These are phyloP conservation scores for Salvia miltiorrhiza DNA, from an alignment of 257 asterid species.

Conservation along the genomic window DNA sequence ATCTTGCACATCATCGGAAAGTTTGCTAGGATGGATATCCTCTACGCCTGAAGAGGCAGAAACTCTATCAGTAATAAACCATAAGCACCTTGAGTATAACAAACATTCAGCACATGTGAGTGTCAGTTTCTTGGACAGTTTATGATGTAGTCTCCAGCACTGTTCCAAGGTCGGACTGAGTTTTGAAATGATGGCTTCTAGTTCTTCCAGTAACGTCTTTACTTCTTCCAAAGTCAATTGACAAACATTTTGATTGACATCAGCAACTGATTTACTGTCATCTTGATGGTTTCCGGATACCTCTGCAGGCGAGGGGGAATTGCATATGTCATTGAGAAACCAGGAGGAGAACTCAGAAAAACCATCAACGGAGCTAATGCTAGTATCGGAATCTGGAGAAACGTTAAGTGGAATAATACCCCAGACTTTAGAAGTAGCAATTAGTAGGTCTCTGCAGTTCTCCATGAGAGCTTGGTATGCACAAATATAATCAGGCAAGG, in stretches of 20 bases:
- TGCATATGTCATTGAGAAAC: slow-evolving; percentile 62
- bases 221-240: slow-evolving; percentile 52
- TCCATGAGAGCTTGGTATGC: slow-evolving; percentile 82
- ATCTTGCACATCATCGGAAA: slow-evolving; percentile 31
- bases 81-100: slow-evolving; percentile 58
- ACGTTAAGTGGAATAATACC: slow-evolving; percentile 62
- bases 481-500: slow-evolving; percentile 70
- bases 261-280: slow-evolving; percentile 31
- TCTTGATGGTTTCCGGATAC: slow-evolving; percentile 35
- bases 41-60: slow-evolving; percentile 32
- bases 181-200: slow-evolving; percentile 55
- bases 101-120: slow-evolving; percentile 76
- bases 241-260: slow-evolving; percentile 33
- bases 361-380: slow-evolving; percentile 37
- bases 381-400: slow-evolving; percentile 40
- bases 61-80: slow-evolving; percentile 35
- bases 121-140: slow-evolving; percentile 57
- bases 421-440: slow-evolving; percentile 46
- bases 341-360: slow-evolving; percentile 38
- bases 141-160: slow-evolving; percentile 76
- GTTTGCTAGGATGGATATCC: slow-evolving; percentile 30
- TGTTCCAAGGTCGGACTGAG: slow-evolving; percentile 64
- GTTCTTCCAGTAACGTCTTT: slow-evolving; percentile 36
- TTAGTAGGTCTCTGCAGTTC: slow-evolving; percentile 55
- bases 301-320: slow-evolving; percentile 32